Evolutionary conservation across 1,139 yeast genomes (phyloP).

Genomic region (Suhomyces atakaporum): DNA sequence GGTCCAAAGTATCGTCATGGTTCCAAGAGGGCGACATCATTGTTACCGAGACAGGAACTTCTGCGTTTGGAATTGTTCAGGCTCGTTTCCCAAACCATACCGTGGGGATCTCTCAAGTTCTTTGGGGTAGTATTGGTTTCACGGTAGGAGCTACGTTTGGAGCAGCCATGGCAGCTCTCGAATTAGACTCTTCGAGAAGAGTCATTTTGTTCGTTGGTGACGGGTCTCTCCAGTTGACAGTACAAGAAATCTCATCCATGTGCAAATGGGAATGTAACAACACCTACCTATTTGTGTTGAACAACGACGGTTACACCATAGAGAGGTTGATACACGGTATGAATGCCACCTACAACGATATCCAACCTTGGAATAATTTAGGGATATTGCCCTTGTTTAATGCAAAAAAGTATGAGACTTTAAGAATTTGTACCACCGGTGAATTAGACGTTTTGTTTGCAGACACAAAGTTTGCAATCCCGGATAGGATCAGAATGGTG

Average conservation of each 20-base stretch:
- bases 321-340: constrained; percentile 43
- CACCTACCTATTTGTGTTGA: constrained; percentile 39
- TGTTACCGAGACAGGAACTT: constrained; percentile 86
- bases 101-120: constrained; percentile 80
- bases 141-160: constrained; percentile 85
- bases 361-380: constrained; percentile 43
- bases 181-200: constrained; percentile 33
- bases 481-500: constrained; percentile 35
- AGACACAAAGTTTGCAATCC: constrained; percentile 29
- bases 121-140: constrained; percentile 91
- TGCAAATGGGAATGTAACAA: constrained; percentile 23
- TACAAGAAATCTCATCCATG: constrained; percentile 45
- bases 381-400: constrained; percentile 32
- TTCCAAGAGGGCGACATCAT: constrained; percentile 78
- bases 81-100: constrained; percentile 74
- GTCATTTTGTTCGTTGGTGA: constrained; percentile 43
- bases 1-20: constrained; percentile 77
- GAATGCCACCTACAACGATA: constrained; percentile 37
- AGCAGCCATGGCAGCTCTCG: constrained; percentile 73
- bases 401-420: constrained; percentile 31
- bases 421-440: constrained; percentile 27
- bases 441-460: constrained; percentile 30
- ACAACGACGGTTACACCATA: constrained; percentile 44
- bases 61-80: constrained; percentile 83
- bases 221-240: constrained; percentile 47